phyloP scores from a whole-genome alignment of 78 protist species.

The Dictyostelium discoideum region DNA sequence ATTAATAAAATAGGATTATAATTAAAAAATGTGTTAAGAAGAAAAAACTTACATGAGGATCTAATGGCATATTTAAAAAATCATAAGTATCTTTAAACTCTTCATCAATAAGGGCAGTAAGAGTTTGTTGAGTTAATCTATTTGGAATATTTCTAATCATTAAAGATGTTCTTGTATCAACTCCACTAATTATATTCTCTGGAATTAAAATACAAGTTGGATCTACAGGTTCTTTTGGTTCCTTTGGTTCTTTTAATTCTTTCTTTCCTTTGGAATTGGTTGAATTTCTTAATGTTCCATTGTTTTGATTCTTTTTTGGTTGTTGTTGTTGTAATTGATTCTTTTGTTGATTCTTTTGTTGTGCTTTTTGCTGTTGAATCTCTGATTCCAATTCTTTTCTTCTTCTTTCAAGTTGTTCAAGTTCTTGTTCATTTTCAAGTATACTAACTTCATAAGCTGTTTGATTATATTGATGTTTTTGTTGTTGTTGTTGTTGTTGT shows the following conservation, averaged over 20 bases:
- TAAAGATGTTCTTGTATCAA: conserved; percentile 88
- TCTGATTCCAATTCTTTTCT: background rate
- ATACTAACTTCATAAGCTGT: no score
- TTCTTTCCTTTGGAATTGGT: background rate
- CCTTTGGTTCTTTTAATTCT: background rate
- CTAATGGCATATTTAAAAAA: conserved; percentile 94
- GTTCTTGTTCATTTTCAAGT: background rate
- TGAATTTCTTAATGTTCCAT: background rate
- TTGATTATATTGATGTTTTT: no score
- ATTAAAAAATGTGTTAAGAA: background rate
- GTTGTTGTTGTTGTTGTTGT: background rate
- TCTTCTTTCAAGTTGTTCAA: background rate
- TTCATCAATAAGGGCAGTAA: conserved; percentile 79
- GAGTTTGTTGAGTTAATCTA: conserved; percentile 83
- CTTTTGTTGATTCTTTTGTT: background rate
- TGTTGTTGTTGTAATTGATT: background rate
- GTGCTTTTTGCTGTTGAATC: background rate
- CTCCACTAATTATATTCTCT: conserved; percentile 45
- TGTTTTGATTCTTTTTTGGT: background rate
- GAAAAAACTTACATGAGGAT: conserved; percentile 71
- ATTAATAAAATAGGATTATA: no score
- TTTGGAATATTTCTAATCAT: conserved; percentile 95
- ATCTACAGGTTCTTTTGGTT: background rate
- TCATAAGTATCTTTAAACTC: conserved; percentile 87
- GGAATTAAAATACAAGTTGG: conserved; percentile 26